Conservation (phyloP, 2,329 filamentous ascomycete genomes). For the Neonectria faginata region DNA sequence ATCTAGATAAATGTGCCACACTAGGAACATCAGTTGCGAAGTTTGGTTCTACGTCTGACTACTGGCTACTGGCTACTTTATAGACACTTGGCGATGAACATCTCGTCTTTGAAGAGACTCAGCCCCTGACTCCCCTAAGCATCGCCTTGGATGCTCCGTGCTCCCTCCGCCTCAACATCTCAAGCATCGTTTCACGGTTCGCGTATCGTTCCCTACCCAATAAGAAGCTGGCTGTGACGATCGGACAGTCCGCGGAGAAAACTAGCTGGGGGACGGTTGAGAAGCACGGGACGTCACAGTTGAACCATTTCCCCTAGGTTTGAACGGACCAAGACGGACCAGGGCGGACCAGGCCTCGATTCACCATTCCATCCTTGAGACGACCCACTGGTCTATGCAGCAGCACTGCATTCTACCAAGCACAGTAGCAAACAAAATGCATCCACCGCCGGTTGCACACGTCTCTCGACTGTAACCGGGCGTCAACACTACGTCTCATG, state of each 20-base stretch:
- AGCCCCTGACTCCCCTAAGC: no score
- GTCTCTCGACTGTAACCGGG: constrained; percentile 20
- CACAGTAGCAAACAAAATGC: not conserved
- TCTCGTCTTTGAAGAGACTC: not conserved
- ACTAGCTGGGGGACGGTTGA: constrained; percentile 28
- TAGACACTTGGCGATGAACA: not conserved
- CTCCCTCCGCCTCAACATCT: not conserved
- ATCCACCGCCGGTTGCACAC: not conserved
- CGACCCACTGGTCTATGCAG: constrained; percentile 2
- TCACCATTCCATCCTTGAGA: not conserved
- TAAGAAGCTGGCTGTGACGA: constrained; percentile 29
- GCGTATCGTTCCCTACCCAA: constrained; percentile 34
- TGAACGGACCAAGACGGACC: constrained; percentile 16
- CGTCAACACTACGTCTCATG: constrained; percentile 8
- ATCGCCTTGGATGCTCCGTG: not conserved
- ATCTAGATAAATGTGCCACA: no score
- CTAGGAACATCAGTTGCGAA: not conserved
- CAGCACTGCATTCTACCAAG: not conserved
- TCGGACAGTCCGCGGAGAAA: constrained; percentile 7
- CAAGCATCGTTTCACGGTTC: constrained; percentile 13
- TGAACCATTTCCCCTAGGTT: constrained; percentile 12
- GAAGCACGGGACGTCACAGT: constrained; percentile 35
- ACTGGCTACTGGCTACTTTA: not conserved
- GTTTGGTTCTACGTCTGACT: not conserved
- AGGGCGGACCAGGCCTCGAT: constrained; percentile 23